Evolutionary conservation across 768 basidiomycete genomes (phyloP).

Genomic region (Amanita rimosa): DNA sequence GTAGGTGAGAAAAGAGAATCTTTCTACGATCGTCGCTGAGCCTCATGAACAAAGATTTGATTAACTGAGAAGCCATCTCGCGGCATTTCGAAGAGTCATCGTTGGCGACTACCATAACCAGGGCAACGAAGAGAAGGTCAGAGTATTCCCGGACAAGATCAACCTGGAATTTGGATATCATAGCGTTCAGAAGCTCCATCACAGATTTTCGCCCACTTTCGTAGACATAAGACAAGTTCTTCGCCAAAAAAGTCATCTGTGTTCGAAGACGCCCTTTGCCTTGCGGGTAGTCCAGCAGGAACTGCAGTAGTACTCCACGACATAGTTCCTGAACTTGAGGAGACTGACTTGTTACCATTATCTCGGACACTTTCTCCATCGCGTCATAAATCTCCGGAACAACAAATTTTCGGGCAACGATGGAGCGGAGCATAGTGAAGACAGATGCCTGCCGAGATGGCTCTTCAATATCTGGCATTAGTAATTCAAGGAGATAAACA

Average conservation of each 20-base stretch:
- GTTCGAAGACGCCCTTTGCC: conserved; percentile 82
- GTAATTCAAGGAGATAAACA: conserved; percentile 73
- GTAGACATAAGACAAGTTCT: conserved; percentile 83
- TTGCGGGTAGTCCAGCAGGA: conserved; percentile 95
- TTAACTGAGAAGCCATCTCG: conserved; percentile 75
- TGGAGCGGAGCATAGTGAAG: conserved; percentile 82
- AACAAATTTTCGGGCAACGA: conserved; percentile 84
- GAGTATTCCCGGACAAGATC: conserved; percentile 67
- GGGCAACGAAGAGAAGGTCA: conserved; percentile 81
- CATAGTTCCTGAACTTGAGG: conserved; percentile 85
- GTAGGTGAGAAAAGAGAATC: conserved; percentile 56
- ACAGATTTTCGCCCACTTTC: conserved; percentile 91
- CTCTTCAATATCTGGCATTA: conserved; percentile 87
- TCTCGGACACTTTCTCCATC: conserved; percentile 86
- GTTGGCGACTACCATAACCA: conserved; percentile 91
- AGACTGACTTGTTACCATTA: conserved; percentile 92
- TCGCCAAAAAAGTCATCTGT: conserved; percentile 85
- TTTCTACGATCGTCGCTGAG: conserved; percentile 49
- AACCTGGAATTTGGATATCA: conserved; percentile 76
- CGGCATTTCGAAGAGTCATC: conserved; percentile 87
- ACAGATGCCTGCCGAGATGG: conserved; percentile 74
- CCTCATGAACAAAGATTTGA: conserved; percentile 65
- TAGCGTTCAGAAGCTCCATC: conserved; percentile 80
- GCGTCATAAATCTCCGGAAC: conserved; percentile 95
- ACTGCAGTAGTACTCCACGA: conserved; percentile 80